Evolutionary conservation across 306 rosid genomes (phyloP).

Genomic region (Pyrus bretschneideri): DNA sequence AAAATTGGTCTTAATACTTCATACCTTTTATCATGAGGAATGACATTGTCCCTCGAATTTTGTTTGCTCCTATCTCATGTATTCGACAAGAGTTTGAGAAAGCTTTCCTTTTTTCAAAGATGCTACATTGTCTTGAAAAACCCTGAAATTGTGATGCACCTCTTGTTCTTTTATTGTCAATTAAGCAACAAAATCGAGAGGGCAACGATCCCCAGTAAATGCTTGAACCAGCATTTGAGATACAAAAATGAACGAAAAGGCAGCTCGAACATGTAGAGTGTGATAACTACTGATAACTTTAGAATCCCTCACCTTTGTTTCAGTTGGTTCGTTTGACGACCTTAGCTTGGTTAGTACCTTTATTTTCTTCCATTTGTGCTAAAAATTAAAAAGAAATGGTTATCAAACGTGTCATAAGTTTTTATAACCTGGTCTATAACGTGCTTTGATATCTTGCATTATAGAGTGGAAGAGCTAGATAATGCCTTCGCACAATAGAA

Average conservation of each 20-base stretch:
- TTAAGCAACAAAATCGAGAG: conserved; percentile 14
- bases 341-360: conserved; percentile 56
- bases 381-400: too few relatives aligned
- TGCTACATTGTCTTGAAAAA: conserved; percentile 40
- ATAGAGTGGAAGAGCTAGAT: conserved; percentile 55
- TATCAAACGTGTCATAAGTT: too few relatives aligned
- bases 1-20: conserved; percentile 56
- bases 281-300: conserved; percentile 6
- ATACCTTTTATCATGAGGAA: conserved; percentile 48
- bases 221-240: conserved; percentile 36
- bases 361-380: neutral
- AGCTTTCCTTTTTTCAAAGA: conserved; percentile 21
- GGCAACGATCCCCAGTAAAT: conserved; percentile 19
- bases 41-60: conserved; percentile 63
- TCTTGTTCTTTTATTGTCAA: conserved; percentile 50
- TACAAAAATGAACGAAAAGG: conserved; percentile 4
- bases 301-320: conserved; percentile 31
- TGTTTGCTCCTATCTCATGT: conserved; percentile 39
- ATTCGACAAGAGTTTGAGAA: conserved; percentile 39
- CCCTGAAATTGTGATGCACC: conserved; percentile 61
- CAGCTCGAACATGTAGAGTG: conserved; percentile 25
- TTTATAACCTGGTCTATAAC: neutral
- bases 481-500: conserved; percentile 63
- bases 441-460: neutral
- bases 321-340: conserved; percentile 37